Conservation (phyloP, 192 early-diverging fungal species). For the Funneliformis mosseae region DNA sequence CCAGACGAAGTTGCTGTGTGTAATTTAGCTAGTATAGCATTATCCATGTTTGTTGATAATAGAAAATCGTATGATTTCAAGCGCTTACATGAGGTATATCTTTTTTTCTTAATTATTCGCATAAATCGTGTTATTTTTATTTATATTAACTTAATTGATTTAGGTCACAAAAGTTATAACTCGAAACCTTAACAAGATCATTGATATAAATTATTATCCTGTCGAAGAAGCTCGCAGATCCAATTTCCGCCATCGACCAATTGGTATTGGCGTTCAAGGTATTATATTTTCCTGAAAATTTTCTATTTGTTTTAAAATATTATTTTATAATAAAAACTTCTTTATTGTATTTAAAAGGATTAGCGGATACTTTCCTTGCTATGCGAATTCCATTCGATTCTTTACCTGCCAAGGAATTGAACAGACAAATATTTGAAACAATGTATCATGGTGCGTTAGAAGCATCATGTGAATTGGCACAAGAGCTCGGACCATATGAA, state of each 20-base stretch:
- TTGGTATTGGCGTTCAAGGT: slow-evolving; percentile 98
- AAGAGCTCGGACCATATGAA: slow-evolving; percentile 77
- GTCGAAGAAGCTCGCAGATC: slow-evolving; percentile 83
- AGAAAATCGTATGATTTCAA: slow-evolving; percentile 77
- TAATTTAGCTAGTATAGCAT: slow-evolving; percentile 92
- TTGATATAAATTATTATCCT: slow-evolving; percentile 97
- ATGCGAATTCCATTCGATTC: slow-evolving; percentile 96
- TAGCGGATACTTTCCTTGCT: slow-evolving; percentile 95
- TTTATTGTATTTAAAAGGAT: slow-evolving; percentile 28
- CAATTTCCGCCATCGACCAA: slow-evolving; percentile 95
- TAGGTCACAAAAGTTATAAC: slow-evolving; percentile 85
- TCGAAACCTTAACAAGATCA: slow-evolving; percentile 94
- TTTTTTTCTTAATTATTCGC: neutral
- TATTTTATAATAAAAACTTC: neutral
- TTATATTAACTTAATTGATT: neutral
- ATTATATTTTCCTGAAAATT: neutral
- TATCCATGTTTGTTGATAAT: slow-evolving; percentile 82
- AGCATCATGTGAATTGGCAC: slow-evolving; percentile 87
- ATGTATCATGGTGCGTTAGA: slow-evolving; percentile 95
- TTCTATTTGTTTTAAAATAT: neutral
- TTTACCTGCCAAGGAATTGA: slow-evolving; percentile 76
- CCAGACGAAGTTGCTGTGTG: slow-evolving; percentile 98
- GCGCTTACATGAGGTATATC: slow-evolving; percentile 67
- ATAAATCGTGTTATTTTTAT: slow-evolving; percentile 18
- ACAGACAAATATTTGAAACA: slow-evolving; percentile 92